These are phyloP conservation scores for Heliamphora pulchella DNA, from an alignment of 179 eudicot genomes.

Conservation along the genomic window DNA sequence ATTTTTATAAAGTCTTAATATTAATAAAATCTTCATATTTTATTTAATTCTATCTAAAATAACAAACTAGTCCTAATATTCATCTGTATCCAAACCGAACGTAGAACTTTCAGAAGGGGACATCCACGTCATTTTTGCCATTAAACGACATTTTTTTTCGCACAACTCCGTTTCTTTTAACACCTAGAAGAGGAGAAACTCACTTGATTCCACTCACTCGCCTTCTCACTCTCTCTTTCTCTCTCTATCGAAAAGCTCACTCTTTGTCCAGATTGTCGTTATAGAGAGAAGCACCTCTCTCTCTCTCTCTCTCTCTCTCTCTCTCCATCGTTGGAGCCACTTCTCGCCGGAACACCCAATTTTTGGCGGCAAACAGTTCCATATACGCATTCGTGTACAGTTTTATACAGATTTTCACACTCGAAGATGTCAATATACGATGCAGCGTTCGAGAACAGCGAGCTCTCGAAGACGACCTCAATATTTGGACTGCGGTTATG, in stretches of 20 bases:
- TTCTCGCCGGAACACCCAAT: background rate
- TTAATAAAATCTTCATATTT: no score
- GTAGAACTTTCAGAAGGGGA: no score
- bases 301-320: background rate
- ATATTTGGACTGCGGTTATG: constrained; percentile 82
- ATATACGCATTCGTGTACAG: background rate
- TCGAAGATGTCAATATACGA: constrained; percentile 45
- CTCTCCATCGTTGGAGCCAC: background rate
- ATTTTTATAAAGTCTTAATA: no score
- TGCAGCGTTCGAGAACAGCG: constrained; percentile 49
- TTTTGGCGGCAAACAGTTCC: background rate
- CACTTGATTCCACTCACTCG: no score
- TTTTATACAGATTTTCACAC: background rate
- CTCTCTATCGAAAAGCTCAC: background rate
- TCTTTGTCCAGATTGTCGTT: constrained; percentile 10
- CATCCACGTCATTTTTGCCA: no score
- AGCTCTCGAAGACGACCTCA: constrained; percentile 75
- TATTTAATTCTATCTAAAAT: no score
- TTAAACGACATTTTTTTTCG: no score
- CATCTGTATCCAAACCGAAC: no score
- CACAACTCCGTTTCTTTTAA: no score
- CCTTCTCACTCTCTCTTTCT: background rate
- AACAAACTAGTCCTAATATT: no score
- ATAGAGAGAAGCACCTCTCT: constrained; percentile 7
- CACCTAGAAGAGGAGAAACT: no score